Evolutionary conservation across 139 green algal species (phyloP).

Genomic region (Ostreobium quekettii): DNA sequence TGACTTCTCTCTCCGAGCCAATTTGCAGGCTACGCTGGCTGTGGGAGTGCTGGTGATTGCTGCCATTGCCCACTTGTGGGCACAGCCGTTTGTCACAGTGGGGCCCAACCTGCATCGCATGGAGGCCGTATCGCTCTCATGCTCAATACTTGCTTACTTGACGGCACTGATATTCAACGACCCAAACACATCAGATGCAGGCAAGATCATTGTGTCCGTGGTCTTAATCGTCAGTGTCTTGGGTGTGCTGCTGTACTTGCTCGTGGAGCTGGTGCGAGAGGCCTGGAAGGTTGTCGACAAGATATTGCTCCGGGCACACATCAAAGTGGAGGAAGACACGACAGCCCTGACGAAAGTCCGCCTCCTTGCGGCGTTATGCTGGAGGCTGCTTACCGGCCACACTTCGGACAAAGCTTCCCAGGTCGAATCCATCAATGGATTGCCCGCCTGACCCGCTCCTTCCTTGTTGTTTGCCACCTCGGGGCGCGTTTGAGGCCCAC

Average conservation of each 20-base stretch:
- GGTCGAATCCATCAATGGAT: too few relatives aligned
- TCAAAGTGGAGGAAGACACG: neutral
- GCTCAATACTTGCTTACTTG: neutral
- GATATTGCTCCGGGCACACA: neutral
- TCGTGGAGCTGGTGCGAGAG: neutral
- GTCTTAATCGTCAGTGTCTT: neutral
- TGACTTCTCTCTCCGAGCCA: neutral
- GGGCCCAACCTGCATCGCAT: constrained; percentile 3
- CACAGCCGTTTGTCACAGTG: neutral
- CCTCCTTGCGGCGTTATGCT: too few relatives aligned
- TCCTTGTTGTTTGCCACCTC: too few relatives aligned
- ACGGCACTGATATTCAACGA: neutral
- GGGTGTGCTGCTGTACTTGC: neutral
- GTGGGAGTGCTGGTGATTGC: neutral
- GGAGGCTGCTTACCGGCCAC: too few relatives aligned
- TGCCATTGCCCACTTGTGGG: neutral
- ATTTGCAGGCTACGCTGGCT: neutral
- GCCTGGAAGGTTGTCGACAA: neutral
- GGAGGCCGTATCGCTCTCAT: constrained; percentile 1
- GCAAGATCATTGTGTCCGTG: neutral
- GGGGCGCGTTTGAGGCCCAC: too few relatives aligned
- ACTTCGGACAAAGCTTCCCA: too few relatives aligned
- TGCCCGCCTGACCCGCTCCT: too few relatives aligned
- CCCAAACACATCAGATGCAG: neutral
- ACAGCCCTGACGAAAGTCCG: too few relatives aligned